A percentile compares a stretch with the other conserved stretches of the same genome.
Conservation (phyloP, 768 basidiomycete species). For the Lactarius quietus region DNA sequence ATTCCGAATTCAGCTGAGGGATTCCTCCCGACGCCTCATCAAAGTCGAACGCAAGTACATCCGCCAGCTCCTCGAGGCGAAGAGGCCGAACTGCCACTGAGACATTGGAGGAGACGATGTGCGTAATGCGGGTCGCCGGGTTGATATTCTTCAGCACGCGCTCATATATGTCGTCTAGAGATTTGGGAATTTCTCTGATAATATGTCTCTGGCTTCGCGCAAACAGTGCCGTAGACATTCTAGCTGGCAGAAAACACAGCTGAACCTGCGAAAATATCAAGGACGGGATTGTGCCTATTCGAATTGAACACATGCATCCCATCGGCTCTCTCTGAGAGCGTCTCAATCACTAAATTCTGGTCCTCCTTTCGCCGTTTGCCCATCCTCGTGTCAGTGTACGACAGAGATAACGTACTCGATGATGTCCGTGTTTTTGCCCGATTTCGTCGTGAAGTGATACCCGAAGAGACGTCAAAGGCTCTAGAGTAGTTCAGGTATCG, state of each 20-base stretch:
- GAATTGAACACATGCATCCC: not conserved
- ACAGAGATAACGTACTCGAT: not conserved
- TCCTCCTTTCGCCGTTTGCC: not conserved
- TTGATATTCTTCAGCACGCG: not conserved
- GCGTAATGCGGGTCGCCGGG: not conserved
- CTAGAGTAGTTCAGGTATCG: not conserved
- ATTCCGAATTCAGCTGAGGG: not conserved
- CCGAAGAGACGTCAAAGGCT: not conserved
- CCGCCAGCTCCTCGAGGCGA: not conserved
- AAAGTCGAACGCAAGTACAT: not conserved
- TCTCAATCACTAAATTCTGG: not conserved
- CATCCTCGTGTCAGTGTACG: not conserved
- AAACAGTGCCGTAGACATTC: not conserved
- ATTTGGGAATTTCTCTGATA: not conserved
- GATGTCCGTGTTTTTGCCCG: not conserved
- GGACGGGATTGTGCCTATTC: not conserved
- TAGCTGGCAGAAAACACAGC: not conserved
- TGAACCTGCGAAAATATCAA: not conserved
- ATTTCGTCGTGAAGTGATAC: not conserved
- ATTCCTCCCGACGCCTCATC: not conserved
- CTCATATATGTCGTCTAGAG: constrained; percentile 1
- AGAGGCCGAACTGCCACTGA: not conserved
- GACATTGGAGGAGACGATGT: not conserved
- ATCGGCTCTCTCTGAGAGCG: not conserved
- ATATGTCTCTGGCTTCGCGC: not conserved